Base-by-base conservation (phyloP, 306 rosid species). In the Prunus mume region DNA sequence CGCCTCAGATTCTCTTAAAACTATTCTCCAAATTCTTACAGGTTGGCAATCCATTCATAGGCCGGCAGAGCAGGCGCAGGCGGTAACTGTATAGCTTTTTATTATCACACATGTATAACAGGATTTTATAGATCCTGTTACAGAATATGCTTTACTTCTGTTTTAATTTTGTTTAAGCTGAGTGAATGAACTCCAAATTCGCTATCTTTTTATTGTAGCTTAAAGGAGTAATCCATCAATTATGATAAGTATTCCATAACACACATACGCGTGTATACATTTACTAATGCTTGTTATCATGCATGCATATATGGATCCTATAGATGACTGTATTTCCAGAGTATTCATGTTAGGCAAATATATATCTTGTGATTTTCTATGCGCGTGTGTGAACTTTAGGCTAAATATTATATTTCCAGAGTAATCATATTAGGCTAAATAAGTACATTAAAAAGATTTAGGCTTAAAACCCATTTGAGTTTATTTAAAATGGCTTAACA, bases 11-110 rank as follows among this genome's bases (percentile, higher is more conserved):
- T 89, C 92, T 80, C 88, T 89, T 54, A 83, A 74, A 72, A 83
- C 77, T 18, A 17, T 88, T 64, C 82, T 88, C 68, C 90, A 82
- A 56, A 55, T 87, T 50, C 88, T 88, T 81, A n/a, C 90, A 22
- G 91, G 91, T 78, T 91, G 94, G 88, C 88, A 86, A 82, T 78
- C 91, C 74, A 68, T 88, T 72, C 54, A 52, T 57, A 75, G 86
- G 86, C 90, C 91, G 32, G 63, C n/a, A 34, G 90, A 86, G 54
- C 14, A 49, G 54, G 54, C 2, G 28, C 20, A 52, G 10, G 61
- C 41, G 61, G 78, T 27, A 75, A 22, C 28, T 46, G 28, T 55
- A 15, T 89, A 71, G 69, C 78, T 58, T 32, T 52, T 20, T 38
- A 2, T 38, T 4, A 20, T 50, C 68, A 38, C 30, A 24, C 3